phyloP scores from a whole-genome alignment of 2,329 filamentous ascomycete genomes.

The Colletotrichum eleusines region DNA sequence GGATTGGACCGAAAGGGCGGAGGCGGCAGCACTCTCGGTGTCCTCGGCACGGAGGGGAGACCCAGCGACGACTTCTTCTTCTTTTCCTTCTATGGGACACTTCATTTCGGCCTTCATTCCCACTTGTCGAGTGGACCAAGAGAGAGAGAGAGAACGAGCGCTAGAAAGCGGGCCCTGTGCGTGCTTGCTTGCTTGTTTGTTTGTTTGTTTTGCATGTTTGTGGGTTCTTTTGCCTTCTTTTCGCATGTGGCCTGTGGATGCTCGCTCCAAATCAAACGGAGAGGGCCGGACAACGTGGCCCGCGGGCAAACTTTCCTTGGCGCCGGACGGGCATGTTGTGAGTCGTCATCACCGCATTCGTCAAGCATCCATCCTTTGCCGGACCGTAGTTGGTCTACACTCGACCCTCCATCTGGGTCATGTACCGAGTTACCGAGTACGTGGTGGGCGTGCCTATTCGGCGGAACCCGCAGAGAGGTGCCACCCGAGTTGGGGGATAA shows the following conservation, averaged over 20 bases:
- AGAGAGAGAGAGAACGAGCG: not conserved
- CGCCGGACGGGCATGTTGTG: not conserved
- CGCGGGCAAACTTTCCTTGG: conserved; percentile 5
- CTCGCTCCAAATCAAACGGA: not conserved
- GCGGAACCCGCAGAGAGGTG: not conserved
- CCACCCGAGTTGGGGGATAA: conserved; percentile 32
- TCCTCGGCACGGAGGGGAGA: conserved; percentile 25
- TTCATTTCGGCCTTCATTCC: not conserved
- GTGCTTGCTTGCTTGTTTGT: not conserved
- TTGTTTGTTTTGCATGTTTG: too few species aligned
- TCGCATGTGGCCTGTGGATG: not conserved
- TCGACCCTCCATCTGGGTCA: not conserved
- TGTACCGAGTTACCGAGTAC: not conserved
- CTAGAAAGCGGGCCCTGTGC: not conserved
- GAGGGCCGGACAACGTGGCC: conserved; percentile 2
- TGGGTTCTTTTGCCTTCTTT: not conserved
- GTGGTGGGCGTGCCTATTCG: too few species aligned
- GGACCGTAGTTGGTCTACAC: not conserved
- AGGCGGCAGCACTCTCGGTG: conserved; percentile 14
- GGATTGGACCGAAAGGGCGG: not conserved
- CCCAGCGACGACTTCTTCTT: not conserved
- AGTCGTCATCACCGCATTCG: conserved; percentile 3
- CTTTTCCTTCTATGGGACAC: not conserved
- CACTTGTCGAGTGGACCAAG: conserved; percentile 3
- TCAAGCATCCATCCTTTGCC: not conserved